These are phyloP conservation scores for Mortierella polycephala DNA, from an alignment of 371 early-diverging fungal species.

Conservation along the genomic window DNA sequence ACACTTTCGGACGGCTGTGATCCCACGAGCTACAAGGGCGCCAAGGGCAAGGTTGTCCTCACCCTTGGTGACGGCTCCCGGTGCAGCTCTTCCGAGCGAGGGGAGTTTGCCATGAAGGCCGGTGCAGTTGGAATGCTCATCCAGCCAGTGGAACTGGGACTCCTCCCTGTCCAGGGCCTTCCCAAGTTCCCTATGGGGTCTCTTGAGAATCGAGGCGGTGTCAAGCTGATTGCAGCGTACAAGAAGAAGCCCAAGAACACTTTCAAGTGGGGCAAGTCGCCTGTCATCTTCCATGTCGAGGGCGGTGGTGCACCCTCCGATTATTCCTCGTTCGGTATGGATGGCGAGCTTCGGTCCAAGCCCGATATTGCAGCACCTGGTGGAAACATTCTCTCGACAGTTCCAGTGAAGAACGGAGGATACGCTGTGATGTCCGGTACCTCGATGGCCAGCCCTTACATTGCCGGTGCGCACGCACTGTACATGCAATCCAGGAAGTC, in stretches of 20 bases:
- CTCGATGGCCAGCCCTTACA: constrained; percentile 77
- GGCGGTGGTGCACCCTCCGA: constrained; percentile 59
- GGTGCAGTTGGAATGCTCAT: constrained; percentile 72
- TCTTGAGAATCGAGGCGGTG: constrained; percentile 54
- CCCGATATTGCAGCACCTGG: constrained; percentile 80
- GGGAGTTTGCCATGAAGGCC: constrained; percentile 59
- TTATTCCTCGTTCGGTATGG: constrained; percentile 73
- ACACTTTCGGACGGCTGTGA: constrained; percentile 60
- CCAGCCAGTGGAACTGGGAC: constrained; percentile 56
- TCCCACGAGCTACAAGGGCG: constrained; percentile 30
- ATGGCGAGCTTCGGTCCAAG: constrained; percentile 74
- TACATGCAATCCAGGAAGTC: constrained; percentile 52
- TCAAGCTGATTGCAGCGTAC: constrained; percentile 12
- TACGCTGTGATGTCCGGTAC: constrained; percentile 72
- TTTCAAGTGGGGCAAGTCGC: constrained; percentile 7
- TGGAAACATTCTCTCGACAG: constrained; percentile 77
- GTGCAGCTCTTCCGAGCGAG: constrained; percentile 62
- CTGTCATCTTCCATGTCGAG: constrained; percentile 24
- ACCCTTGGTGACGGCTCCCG: constrained; percentile 62
- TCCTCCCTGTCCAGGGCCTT: constrained; percentile 34
- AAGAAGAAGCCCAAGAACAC: not conserved
- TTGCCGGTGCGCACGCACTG: constrained; percentile 74
- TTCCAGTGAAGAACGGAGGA: constrained; percentile 55
- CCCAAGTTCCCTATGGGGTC: constrained; percentile 51
- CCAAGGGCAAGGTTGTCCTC: constrained; percentile 63